A percentile compares a stretch with the other conserved stretches of the same genome.
Evolutionary conservation across 495 filamentous ascomycete species (phyloP).

Genomic region (Xylaria venustula): DNA sequence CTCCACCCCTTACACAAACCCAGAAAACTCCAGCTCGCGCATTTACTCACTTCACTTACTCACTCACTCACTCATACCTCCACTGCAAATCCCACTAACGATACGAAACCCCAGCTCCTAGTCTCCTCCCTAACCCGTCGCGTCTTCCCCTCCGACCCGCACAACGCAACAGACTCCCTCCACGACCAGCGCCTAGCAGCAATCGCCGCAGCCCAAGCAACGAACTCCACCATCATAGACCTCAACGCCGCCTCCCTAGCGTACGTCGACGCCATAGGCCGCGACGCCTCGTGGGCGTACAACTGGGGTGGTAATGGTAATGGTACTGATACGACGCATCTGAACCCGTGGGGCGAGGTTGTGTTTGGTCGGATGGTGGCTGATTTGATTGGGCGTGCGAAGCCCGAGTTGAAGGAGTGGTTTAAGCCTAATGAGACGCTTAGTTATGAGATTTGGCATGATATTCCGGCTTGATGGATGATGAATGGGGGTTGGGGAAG

Average conservation of each 20-base stretch:
- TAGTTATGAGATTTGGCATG: constrained; percentile 29
- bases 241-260: constrained; percentile 42
- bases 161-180: constrained; percentile 39
- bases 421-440: constrained; percentile 29
- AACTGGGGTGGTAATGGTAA: constrained; percentile 33
- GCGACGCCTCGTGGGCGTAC: constrained; percentile 36
- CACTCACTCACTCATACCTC: not conserved
- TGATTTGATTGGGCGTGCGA: constrained; percentile 32
- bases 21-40: no score
- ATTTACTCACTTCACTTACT: no score
- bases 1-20: no score
- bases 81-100: not conserved
- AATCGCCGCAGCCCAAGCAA: constrained; percentile 36
- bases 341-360: constrained; percentile 40
- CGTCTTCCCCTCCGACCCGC: constrained; percentile 35
- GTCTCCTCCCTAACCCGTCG: constrained; percentile 46
- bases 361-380: constrained; percentile 51
- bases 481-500: not conserved
- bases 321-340: constrained; percentile 50
- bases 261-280: constrained; percentile 48
- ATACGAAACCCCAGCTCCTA: constrained; percentile 17
- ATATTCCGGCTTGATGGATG: constrained; percentile 25
- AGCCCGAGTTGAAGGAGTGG: constrained; percentile 26
- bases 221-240: constrained; percentile 34
- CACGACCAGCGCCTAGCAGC: constrained; percentile 39